Evolutionary conservation across 306 rosid genomes (phyloP).

Genomic region (Inga leiocalycina): DNA sequence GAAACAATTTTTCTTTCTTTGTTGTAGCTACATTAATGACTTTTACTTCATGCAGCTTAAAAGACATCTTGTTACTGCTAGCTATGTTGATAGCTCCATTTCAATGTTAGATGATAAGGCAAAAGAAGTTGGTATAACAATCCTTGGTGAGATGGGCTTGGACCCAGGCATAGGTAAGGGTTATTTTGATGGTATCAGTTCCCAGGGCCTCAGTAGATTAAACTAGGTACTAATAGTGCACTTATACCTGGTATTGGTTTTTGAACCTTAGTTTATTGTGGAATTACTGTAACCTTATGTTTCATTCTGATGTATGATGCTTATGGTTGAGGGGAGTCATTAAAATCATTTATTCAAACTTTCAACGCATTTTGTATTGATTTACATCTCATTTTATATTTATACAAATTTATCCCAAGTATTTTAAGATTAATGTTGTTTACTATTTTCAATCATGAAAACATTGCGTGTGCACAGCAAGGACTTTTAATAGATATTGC

Average conservation of each 20-base stretch:
- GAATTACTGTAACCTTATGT: neutral
- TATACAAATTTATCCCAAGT: neutral
- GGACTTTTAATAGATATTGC: neutral
- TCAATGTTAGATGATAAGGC: slow-evolving; percentile 73
- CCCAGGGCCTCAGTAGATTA: slow-evolving; percentile 9
- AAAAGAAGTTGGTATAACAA: slow-evolving; percentile 77
- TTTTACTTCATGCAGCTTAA: slow-evolving; percentile 62
- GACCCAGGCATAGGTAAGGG: slow-evolving; percentile 95
- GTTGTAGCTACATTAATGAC: slow-evolving; percentile 27
- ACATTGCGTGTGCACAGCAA: neutral
- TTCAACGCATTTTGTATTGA: neutral
- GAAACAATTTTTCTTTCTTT: neutral
- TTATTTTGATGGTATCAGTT: slow-evolving; percentile 23
- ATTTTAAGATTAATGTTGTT: neutral
- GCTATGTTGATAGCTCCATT: slow-evolving; percentile 87
- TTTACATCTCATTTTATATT: slow-evolving; percentile 10
- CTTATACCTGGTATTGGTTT: neutral
- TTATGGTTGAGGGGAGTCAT: neutral
- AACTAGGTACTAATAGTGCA: slow-evolving; percentile 1
- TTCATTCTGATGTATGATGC: slow-evolving; percentile 13
- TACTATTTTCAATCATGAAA: neutral
- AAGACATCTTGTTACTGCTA: slow-evolving; percentile 92
- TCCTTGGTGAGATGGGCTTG: slow-evolving; percentile 98
- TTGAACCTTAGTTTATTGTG: neutral
- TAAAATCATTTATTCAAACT: neutral